Conservation (phyloP, 139 green algal genomes). For the Micractinium conductrix region DNA sequence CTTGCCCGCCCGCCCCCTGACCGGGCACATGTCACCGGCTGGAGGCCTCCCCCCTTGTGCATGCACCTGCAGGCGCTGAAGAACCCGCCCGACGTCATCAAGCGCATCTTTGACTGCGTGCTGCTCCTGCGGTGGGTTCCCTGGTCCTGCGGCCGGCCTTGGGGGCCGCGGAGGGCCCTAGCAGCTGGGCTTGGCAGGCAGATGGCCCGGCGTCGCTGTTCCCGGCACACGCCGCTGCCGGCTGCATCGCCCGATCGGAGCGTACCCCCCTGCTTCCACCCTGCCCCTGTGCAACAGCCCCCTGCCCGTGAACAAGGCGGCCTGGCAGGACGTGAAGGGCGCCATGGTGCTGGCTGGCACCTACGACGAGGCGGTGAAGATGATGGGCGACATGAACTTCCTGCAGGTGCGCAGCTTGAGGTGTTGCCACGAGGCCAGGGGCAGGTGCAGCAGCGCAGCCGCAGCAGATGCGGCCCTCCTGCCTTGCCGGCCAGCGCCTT, state of each 20-base stretch:
- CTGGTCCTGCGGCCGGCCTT: neutral
- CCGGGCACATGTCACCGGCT: neutral
- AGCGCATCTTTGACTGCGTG: conserved; percentile 96
- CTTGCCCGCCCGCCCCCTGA: too few species aligned
- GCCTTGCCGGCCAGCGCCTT: too few species aligned
- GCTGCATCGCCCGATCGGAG: too few species aligned
- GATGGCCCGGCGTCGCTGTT: neutral
- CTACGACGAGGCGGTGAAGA: conserved; percentile 88
- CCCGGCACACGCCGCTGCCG: neutral
- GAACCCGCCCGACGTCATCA: conserved; percentile 95
- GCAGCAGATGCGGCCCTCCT: too few species aligned
- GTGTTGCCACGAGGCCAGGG: neutral
- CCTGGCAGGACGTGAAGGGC: conserved; percentile 87
- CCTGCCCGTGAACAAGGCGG: conserved; percentile 65
- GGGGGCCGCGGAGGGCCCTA: neutral
- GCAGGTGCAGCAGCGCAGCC: neutral
- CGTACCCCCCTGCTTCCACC: neutral
- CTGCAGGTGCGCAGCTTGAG: conserved; percentile 46
- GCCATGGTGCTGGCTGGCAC: conserved; percentile 79
- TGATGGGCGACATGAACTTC: conserved; percentile 96
- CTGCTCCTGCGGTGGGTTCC: conserved; percentile 69
- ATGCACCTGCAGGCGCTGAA: conserved; percentile 96
- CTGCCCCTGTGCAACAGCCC: conserved; percentile 12
- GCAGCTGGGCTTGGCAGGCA: neutral
- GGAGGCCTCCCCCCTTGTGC: conserved; percentile 83